Conservation (phyloP, 495 filamentous ascomycete genomes). For the Achaetomiella virescens region DNA sequence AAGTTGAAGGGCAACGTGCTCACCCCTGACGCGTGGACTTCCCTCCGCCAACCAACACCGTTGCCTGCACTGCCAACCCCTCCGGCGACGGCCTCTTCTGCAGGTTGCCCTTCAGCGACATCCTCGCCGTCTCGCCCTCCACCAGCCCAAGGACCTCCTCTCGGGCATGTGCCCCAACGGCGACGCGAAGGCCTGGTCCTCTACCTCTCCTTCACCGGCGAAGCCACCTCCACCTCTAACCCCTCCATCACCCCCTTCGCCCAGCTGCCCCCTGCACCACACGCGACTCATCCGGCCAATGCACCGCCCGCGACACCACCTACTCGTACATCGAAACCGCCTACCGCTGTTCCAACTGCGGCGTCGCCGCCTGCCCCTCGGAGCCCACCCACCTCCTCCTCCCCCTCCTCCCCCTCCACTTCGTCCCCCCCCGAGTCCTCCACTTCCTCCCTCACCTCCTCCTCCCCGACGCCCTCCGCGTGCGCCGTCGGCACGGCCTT, state of each 20-base stretch:
- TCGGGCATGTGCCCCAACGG: slow-evolving; percentile 15
- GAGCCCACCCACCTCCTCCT: not conserved
- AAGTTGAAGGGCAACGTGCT: slow-evolving; percentile 1
- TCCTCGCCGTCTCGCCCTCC: slow-evolving; percentile 1
- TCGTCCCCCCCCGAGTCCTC: not conserved
- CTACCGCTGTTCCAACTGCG: slow-evolving; percentile 14
- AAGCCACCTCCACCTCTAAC: not conserved
- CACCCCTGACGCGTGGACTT: not conserved
- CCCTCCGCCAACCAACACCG: not conserved
- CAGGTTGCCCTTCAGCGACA: slow-evolving; percentile 15
- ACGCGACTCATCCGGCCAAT: not conserved
- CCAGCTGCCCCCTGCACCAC: slow-evolving; percentile 6
- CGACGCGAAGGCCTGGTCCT: slow-evolving; percentile 6
- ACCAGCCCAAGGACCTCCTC: slow-evolving; percentile 4
- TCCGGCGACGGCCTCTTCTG: slow-evolving; percentile 3
- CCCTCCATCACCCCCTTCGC: not conserved
- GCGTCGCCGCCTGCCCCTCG: not conserved
- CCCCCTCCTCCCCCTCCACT: not conserved
- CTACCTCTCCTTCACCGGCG: slow-evolving; percentile 9
- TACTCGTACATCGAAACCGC: slow-evolving; percentile 1
- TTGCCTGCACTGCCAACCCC: slow-evolving; percentile 1
- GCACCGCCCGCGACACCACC: slow-evolving; percentile 3
- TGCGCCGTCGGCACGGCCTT: slow-evolving; percentile 18
- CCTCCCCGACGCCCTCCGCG: slow-evolving; percentile 4
- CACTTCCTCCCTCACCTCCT: not conserved